Base-by-base conservation (phyloP, 2,329 filamentous ascomycete species). In the Colletotrichum caudatum region DNA sequence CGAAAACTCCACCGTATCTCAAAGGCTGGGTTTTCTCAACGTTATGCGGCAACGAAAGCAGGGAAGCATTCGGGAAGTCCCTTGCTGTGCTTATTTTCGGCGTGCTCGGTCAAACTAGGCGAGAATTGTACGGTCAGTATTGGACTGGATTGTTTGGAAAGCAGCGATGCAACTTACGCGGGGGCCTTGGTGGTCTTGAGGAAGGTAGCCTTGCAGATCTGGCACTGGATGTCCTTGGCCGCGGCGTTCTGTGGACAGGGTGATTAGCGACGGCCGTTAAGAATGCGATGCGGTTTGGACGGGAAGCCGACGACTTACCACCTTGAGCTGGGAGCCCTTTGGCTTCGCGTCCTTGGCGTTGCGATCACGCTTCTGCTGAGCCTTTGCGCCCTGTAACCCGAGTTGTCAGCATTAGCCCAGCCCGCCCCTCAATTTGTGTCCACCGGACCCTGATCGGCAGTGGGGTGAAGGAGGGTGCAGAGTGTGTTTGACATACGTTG, bases 11-110 rank as follows among this genome's bases (percentile, higher is more conserved):
- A 14, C 16, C 41, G 1, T 26, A 5, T 35, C 41, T 35, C 6
- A 35, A 41, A 14, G 8, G 16, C 14, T 35, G 2, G 23, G 11
- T 18, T 26, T 8, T 18, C 37, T 66, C n/a, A 26, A 29, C 9
- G 26, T 16, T 61, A 72, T 69, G 69, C 70, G 61, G 67, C 75
- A 76, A 79, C 76, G 74, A 83, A 87, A 64, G 74, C 81, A 23
- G 90, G 90, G 83, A 95, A 95, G 83, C 93, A 94, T 53, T 93
- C 91, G 62, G 86, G 80, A 37, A 93, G 84, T 53, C 86, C 86
- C 85, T 94, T 93, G 84, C 83, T 91, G 84, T 95, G 93, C 86
- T 94, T 94, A 83, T 94, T 94, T 74, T 82, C 79, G 73, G 92
- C 91, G 81, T 95, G 93, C 78, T 92, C 89, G 72, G 87, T 88